These are phyloP conservation scores for Kwoniella mangroviensis DNA, from an alignment of 768 basidiomycete species.

Conservation along the genomic window DNA sequence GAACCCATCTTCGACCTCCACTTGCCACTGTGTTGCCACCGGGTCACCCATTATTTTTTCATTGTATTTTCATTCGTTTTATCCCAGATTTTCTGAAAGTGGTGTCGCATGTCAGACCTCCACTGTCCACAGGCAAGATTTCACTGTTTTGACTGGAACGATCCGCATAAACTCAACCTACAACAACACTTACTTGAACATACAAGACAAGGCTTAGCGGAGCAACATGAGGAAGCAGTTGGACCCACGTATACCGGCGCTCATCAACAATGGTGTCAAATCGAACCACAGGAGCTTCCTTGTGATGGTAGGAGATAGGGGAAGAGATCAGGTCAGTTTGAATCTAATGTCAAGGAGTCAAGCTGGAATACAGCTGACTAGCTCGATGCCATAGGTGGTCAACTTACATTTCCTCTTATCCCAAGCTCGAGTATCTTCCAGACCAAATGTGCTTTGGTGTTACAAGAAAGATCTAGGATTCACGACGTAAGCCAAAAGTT, in stretches of 20 bases:
- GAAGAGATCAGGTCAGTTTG: constrained; percentile 78
- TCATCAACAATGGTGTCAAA: constrained; percentile 92
- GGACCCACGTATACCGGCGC: constrained; percentile 87
- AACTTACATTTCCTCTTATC: constrained; percentile 94
- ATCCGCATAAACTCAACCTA: background rate
- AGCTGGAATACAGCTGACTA: background rate
- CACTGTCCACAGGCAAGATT: constrained; percentile 5
- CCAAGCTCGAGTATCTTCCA: constrained; percentile 83
- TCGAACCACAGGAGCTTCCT: constrained; percentile 92
- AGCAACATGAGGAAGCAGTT: constrained; percentile 62
- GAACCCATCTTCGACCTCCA: background rate
- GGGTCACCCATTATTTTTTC: constrained; percentile 12
- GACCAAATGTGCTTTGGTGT: constrained; percentile 94
- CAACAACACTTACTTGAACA: background rate
- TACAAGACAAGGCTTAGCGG: background rate
- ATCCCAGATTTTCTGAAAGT: constrained; percentile 29
- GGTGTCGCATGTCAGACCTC: background rate
- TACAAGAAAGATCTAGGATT: constrained; percentile 99
- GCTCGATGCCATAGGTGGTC: constrained; percentile 59
- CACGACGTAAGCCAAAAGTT: constrained; percentile 72
- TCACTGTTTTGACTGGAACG: background rate
- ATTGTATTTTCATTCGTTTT: constrained; percentile 16
- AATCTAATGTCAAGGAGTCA: too few relatives aligned
- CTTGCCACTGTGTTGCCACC: background rate
- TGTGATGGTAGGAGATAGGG: constrained; percentile 92